These are phyloP conservation scores for Phoenix roebelenii DNA, from an alignment of 176 grass and related monocot genomes.

Conservation along the genomic window DNA sequence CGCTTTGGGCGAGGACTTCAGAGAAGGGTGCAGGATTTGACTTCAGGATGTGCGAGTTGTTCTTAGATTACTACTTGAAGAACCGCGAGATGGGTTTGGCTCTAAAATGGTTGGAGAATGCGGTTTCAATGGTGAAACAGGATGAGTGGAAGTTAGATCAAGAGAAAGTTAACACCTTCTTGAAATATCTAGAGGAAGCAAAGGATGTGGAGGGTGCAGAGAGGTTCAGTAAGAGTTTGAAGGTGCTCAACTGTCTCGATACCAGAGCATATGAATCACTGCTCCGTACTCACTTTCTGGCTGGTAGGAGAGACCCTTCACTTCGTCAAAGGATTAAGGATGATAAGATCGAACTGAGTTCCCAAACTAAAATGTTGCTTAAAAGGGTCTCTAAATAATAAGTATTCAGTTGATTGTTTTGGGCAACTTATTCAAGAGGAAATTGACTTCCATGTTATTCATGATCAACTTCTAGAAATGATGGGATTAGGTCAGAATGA, in stretches of 20 bases:
- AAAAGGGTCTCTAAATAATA: conserved; percentile 18
- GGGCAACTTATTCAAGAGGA: too few relatives aligned
- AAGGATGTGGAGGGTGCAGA: conserved; percentile 38
- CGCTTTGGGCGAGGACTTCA: conserved; percentile 35
- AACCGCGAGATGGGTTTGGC: conserved; percentile 21
- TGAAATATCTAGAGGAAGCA: conserved; percentile 52
- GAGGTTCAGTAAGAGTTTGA: conserved; percentile 35
- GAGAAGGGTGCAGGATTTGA: conserved; percentile 35
- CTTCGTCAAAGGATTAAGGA: conserved; percentile 44
- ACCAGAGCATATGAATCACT: conserved; percentile 40
- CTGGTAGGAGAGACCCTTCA: conserved; percentile 13
- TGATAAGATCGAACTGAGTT: conserved; percentile 43
- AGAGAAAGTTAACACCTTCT: conserved; percentile 38
- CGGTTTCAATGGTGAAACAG: conserved; percentile 26
- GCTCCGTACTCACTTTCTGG: conserved; percentile 33
- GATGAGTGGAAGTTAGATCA: conserved; percentile 36
- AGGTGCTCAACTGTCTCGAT: conserved; percentile 31
- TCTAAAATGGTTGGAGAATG: conserved; percentile 51
- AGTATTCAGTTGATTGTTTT: too few relatives aligned
- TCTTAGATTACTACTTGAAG: conserved; percentile 49
- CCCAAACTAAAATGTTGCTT: conserved; percentile 34
- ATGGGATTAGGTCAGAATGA: too few relatives aligned
- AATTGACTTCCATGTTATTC: too few relatives aligned
- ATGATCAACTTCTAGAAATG: too few relatives aligned
- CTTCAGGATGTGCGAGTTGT: conserved; percentile 48